Percentiles rank a stretch among this genome's conserved stretches.
phyloP scores from a whole-genome alignment of 306 rosid genomes.

The Lupinus albus region DNA sequence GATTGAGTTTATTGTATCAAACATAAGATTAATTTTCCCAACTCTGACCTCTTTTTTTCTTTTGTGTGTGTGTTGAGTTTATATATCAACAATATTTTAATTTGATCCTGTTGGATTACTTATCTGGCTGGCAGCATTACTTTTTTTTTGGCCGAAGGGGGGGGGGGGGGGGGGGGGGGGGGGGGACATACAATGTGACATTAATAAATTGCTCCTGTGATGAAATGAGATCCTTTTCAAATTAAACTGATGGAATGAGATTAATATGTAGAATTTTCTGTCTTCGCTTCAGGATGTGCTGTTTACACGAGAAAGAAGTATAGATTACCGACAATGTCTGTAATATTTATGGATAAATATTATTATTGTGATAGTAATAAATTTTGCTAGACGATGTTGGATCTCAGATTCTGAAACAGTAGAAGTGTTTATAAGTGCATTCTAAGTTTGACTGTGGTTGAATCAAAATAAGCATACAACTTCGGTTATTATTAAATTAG shows the following conservation, averaged over 20 bases:
- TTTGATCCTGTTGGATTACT: slow-evolving; percentile 17
- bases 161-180: too few relatives aligned
- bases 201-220: slow-evolving; percentile 20
- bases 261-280: slow-evolving; percentile 4
- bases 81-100: slow-evolving; percentile 10
- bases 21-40: slow-evolving; percentile 5
- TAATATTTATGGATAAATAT: slow-evolving; percentile 3
- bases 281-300: slow-evolving; percentile 8
- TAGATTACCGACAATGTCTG: slow-evolving; percentile 1
- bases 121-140: too few relatives aligned
- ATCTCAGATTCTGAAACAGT: too few relatives aligned
- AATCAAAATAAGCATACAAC: not conserved
- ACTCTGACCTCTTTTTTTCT: not conserved
- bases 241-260: not conserved
- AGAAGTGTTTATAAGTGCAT: too few relatives aligned
- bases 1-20: slow-evolving; percentile 27
- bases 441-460: not conserved
- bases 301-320: slow-evolving; percentile 12
- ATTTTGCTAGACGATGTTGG: not conserved
- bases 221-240: too few relatives aligned
- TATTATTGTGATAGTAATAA: slow-evolving; percentile 8
- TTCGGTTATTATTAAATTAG: slow-evolving; percentile 1
- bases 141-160: too few relatives aligned
- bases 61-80: too few relatives aligned
- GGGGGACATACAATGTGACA: slow-evolving; percentile 12